Base-by-base conservation (phyloP, 2,329 filamentous ascomycete genomes). In the Verruconis gallopava region DNA sequence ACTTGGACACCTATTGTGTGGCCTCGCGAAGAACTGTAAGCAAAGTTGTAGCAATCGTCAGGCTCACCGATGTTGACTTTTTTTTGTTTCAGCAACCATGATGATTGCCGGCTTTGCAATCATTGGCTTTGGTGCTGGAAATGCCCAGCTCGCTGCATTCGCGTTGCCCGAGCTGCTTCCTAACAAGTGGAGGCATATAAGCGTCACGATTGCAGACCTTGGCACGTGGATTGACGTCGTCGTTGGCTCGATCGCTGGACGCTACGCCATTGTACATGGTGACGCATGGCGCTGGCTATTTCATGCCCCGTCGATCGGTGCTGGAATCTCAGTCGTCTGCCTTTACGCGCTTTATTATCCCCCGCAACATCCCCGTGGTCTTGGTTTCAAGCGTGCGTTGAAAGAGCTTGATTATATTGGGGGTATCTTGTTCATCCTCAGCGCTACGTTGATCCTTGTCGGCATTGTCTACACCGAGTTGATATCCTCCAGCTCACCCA, bases 221-320 rank as follows among this genome's bases (percentile, higher is more conserved):
- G 52, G 48, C 6, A 61, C 65, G 12, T 64, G 64, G 37, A 53
- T 71, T 42, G 60, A 62, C 2, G 65, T 69, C 6, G 60, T 69
- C 18, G 33, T 47, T 17, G 43, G 45, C 18, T 37, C 21, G 13
- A 42, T 48, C 11, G 39, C 37, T 11, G 47, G 42, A 3, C 36
- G 43, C 17, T 48, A 46, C 21, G 42, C 47, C n/a, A 41, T 48
- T 32, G 38, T 22, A 4, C n/a, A 37, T 6, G 15, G 11, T 15
- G 34, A 43, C 3, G 34, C 33, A 13, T 43, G 40, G 34, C 18
- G 15, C 13, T 38, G 21, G 33, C 14, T 43, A 3, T 43, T 37
- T 14, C 22, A 37, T 22, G n/a, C 6, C 21, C 21, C 33, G 11
- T 11, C 22, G 2, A 34, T 44, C 19, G 40, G 42, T 40, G 32